Evolutionary conservation across 805 yeast genomes (phyloP), one percentile per base, ranked within the genome.

Genomic region (Pichia ethanolica): DNA sequence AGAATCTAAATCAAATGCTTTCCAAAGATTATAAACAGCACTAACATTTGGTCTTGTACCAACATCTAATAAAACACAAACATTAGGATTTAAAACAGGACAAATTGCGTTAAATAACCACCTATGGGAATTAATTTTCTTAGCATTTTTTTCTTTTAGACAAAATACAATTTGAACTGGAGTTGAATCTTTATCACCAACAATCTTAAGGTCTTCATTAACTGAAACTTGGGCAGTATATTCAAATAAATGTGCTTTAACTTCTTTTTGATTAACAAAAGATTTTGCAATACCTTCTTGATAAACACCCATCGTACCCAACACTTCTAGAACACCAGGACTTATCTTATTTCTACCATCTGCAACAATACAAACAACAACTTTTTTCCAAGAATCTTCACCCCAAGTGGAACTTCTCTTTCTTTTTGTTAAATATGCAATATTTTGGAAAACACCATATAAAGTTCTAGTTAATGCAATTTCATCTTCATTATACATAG

Each of bases 261-360:
- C 99, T 49, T 84, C 86, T 61, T 88, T 86, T 59, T 88, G 87
- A 66, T 93, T 93, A 50, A 93, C 99, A 53, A 76, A 84, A 35
- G 95, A 91, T 64, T 95, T 86, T 44, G 99, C 97, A 67, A 93
- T 88, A 44, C 96, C 97, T 54, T 91, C 98, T 66, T 93, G 99
- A 66, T 89, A 93, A 44, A 93, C 87, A 58, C 99, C 99, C 69
- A 95, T 82, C 0, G 97, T 96, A 1, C 97, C 89, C 51, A 93
- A 73, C 42, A 87, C 78, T 66, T 91, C 96, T 42, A 93, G 69
- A 2, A 90, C 91, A 14, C 95, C 86, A 27, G 86, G 86, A 58
- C 81, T 76, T 43, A 93, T 83, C 61, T 91, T 91, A 51, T 85
- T 80, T 68, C 99, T 82, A 59, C 99, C 99, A 70, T 93, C 99